A percentile compares a stretch with the other conserved stretches of the same genome.
phyloP scores from a whole-genome alignment of 495 filamentous ascomycete genomes.

The Jackrogersella minutella region DNA sequence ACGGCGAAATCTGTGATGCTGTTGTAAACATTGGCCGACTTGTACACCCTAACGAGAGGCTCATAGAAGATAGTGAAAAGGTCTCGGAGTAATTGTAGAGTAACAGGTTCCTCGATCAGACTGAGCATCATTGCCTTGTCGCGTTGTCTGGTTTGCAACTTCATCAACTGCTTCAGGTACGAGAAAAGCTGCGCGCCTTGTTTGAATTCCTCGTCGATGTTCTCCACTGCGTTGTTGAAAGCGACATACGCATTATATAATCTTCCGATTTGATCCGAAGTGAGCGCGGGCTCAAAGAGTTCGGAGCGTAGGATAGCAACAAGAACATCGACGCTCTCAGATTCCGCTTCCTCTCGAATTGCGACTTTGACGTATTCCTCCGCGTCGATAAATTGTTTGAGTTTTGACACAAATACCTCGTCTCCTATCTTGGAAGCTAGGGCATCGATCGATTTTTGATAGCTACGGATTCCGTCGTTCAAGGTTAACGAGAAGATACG shows the following conservation, averaged over 20 bases:
- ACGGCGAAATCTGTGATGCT: constrained; percentile 93
- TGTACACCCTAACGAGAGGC: constrained; percentile 94
- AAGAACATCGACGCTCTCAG: constrained; percentile 80
- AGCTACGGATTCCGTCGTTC: constrained; percentile 83
- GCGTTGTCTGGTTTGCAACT: constrained; percentile 87
- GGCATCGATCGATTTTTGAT: constrained; percentile 85
- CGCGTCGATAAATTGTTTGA: constrained; percentile 78
- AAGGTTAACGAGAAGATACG: constrained; percentile 91
- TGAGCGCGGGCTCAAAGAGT: constrained; percentile 71
- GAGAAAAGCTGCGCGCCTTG: constrained; percentile 90
- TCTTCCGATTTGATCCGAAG: constrained; percentile 75
- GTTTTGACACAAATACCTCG: constrained; percentile 77
- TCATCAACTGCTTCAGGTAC: constrained; percentile 92
- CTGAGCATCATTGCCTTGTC: constrained; percentile 98
- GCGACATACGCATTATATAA: constrained; percentile 96
- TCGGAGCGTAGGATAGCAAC: constrained; percentile 84
- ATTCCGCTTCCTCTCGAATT: constrained; percentile 73
- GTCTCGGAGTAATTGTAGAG: constrained; percentile 90
- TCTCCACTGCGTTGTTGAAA: constrained; percentile 93
- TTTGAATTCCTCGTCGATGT: constrained; percentile 87
- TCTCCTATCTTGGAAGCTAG: constrained; percentile 79
- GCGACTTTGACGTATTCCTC: constrained; percentile 75
- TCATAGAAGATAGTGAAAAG: constrained; percentile 99
- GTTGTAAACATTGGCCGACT: constrained; percentile 97
- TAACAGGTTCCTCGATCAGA: constrained; percentile 94